These are phyloP conservation scores for Harringtonia aguacate DNA, from an alignment of 2,329 filamentous ascomycete species.

Conservation along the genomic window DNA sequence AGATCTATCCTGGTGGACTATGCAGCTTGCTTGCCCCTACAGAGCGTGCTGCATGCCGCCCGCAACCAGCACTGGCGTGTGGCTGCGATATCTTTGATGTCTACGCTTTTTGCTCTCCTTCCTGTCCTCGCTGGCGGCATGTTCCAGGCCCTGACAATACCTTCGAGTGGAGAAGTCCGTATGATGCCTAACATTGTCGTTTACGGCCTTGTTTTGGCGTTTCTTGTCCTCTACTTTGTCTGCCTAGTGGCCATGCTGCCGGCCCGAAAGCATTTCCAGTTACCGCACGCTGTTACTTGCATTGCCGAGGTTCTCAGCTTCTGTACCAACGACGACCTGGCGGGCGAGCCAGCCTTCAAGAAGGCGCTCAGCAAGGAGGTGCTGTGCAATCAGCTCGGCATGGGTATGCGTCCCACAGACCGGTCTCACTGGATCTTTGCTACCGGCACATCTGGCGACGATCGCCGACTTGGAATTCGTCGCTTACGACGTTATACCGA, in stretches of 20 bases:
- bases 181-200: conserved; percentile 67
- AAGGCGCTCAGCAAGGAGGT: conserved; percentile 54
- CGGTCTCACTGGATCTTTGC: conserved; percentile 44
- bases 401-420: conserved; percentile 30
- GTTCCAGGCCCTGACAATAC: conserved; percentile 61
- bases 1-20: conserved; percentile 61
- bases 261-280: conserved; percentile 45
- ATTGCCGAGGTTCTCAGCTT: conserved; percentile 72
- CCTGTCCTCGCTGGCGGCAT: conserved; percentile 59
- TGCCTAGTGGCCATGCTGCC: conserved; percentile 47
- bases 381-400: conserved; percentile 57
- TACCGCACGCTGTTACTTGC: conserved; percentile 64
- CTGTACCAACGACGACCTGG: conserved; percentile 59
- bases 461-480: conserved; percentile 31
- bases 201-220: conserved; percentile 61
- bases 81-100: conserved; percentile 48
- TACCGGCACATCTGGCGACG: conserved; percentile 20
- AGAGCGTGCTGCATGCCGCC: conserved; percentile 45
- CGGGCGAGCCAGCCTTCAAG: conserved; percentile 63
- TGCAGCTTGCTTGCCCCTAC: conserved; percentile 52
- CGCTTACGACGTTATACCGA: conserved; percentile 35
- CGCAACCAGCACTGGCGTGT: conserved; percentile 55
- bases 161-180: conserved; percentile 32
- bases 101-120: conserved; percentile 48
- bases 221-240: conserved; percentile 60